Conservation (phyloP, 176 grass and related monocot species). For the Oryza rufipogon region DNA sequence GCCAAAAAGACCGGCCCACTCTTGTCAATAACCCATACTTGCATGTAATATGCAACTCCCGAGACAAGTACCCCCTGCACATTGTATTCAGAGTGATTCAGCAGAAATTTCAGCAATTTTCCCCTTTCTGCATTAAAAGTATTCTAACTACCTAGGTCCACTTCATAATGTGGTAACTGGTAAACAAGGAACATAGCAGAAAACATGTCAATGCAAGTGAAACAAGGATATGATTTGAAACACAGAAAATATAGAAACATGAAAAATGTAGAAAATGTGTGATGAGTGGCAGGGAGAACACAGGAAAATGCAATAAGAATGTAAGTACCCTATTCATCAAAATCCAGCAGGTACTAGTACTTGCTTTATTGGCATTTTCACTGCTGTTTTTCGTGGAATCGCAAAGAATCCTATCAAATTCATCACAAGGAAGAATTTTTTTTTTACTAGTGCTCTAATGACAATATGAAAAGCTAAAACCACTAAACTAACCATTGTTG, state of each 20-base stretch:
- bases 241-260: background rate
- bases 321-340: background rate
- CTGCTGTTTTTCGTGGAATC: background rate
- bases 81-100: background rate
- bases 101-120: background rate
- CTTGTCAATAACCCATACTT: slow-evolving; percentile 55
- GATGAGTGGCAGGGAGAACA: no score
- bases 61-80: slow-evolving; percentile 48
- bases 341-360: background rate
- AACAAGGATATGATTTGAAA: background rate
- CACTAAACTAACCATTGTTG: background rate
- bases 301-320: background rate
- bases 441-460: background rate
- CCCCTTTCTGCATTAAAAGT: background rate
- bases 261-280: background rate
- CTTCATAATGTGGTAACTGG: background rate
- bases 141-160: background rate
- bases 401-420: background rate
- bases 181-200: background rate
- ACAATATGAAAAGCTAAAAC: background rate
- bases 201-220: background rate
- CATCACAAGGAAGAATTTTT: background rate
- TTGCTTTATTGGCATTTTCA: background rate
- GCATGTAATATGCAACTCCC: slow-evolving; percentile 52
- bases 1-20: slow-evolving; percentile 56